Percentiles rank a stretch among this genome's conserved stretches.
These are phyloP conservation scores for Neckera pumila DNA, from an alignment of 225 moss, liverwort and hornwort species.

Conservation along the genomic window DNA sequence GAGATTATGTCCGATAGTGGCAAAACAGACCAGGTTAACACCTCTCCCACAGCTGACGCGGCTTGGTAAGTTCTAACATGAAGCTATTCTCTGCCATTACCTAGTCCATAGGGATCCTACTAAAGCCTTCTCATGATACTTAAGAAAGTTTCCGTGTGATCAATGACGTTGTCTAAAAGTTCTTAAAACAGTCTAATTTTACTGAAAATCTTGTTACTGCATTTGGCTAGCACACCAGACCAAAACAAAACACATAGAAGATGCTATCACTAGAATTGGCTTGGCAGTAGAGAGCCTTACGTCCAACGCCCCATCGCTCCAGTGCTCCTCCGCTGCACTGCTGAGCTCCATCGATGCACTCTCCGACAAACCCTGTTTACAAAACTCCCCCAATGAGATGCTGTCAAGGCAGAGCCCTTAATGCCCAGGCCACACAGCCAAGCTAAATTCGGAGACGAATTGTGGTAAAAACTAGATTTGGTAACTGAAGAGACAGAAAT, in stretches of 20 bases:
- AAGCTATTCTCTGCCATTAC: not conserved
- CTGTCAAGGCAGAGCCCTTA: not conserved
- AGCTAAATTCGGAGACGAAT: not conserved
- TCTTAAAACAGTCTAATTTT: not conserved
- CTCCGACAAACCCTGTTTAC: constrained; percentile 65
- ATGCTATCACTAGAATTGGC: not conserved
- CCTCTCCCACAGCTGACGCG: not conserved
- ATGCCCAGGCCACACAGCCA: not conserved
- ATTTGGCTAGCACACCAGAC: not conserved
- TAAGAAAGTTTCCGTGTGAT: not conserved
- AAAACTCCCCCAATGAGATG: not conserved
- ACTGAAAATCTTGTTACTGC: not conserved
- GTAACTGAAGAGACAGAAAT: not conserved
- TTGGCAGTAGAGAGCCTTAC: constrained; percentile 11
- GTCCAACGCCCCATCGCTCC: constrained; percentile 86
- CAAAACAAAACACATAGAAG: not conserved
- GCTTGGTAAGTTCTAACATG: not conserved
- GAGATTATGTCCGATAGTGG: not conserved
- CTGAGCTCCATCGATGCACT: constrained; percentile 60
- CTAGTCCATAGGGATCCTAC: not conserved
- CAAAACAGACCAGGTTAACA: not conserved
- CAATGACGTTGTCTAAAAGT: not conserved
- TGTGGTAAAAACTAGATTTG: too few species aligned
- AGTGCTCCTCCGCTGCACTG: constrained; percentile 77
- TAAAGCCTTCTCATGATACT: not conserved